A percentile compares a stretch with the other conserved stretches of the same genome.
Conservation (phyloP, 352 stramenopile species). For the Phytophthora megakarya region DNA sequence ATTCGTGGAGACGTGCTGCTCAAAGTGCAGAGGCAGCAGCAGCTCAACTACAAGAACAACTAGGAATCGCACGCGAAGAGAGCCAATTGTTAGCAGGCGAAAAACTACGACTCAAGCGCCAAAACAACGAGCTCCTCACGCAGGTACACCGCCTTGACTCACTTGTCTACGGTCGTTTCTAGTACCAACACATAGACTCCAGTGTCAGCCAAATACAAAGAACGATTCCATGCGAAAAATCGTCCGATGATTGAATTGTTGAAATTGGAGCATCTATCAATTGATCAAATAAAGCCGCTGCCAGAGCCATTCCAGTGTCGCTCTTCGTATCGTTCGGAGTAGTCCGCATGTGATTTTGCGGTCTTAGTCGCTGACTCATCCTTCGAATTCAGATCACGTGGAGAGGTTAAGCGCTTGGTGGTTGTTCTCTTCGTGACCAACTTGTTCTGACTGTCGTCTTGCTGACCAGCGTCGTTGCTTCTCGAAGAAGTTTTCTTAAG, state of each 20-base stretch:
- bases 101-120: constrained; percentile 58
- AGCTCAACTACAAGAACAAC: constrained; percentile 61
- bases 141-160: constrained; percentile 80
- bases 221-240: neutral
- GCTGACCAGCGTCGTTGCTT: neutral
- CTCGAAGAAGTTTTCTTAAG: constrained; percentile 21
- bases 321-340: constrained; percentile 40
- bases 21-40: constrained; percentile 51
- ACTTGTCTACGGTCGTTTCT: constrained; percentile 80
- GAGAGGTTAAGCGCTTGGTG: constrained; percentile 14
- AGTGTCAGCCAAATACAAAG: constrained; percentile 2
- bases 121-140: constrained; percentile 73
- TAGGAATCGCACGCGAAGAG: constrained; percentile 68
- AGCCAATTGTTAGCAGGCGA: constrained; percentile 64
- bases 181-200: constrained; percentile 17
- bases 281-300: constrained; percentile 44
- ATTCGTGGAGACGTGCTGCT: constrained; percentile 62
- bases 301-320: constrained; percentile 49
- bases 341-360: constrained; percentile 31
- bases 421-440: constrained; percentile 12
- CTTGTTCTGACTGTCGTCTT: neutral
- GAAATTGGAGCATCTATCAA: constrained; percentile 4
- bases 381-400: neutral
- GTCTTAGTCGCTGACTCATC: constrained; percentile 7
- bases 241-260: constrained; percentile 13